Evolutionary conservation across 1,284 basidiomycete genomes (phyloP), one percentile per base, ranked within the genome.

Genomic region (Hemileia vastatrix): DNA sequence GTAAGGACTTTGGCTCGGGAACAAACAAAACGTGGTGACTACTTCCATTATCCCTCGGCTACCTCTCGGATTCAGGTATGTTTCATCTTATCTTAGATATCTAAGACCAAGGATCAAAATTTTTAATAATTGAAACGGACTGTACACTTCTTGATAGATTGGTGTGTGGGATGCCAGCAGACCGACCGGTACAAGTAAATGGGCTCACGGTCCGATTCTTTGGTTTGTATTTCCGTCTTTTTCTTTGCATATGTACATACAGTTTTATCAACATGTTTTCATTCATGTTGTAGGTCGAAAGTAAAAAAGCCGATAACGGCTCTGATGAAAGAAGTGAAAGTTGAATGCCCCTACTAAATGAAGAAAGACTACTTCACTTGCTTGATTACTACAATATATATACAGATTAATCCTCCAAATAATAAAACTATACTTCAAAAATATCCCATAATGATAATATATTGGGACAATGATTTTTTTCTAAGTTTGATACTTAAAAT

Each of bases 271-370:
- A 3, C 18, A 47, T 43, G 5, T 49, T 36, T 9, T 5, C 27
- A 5, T 49, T 23, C n/a, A n/a, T 31, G 15, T 27, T 23, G 9
- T 21, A 62, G 60, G 60, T 23, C 52, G 11, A 40, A 54, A 11
- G n/a, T n/a, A n/a, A 33, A 36, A 21, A 36, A 31, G n/a, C 40
- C 60, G 2, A 52, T 62, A 4, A 33, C 43, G 18, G 60, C 60
- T 6, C 18, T 24, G 4, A 47, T 62, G 19, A 54, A 62, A 23
- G 48, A 43, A 8, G 33, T 62, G 18, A 49, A 31, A 27, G 60
- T 62, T 13, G 60, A 62, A 55, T 62, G 60, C 18, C 60, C 60
- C 5, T 62, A 62, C 23, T 59, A 59, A n/a, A n/a, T n/a, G n/a
- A n/a, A n/a, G n/a, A n/a, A n/a, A n/a, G n/a, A n/a, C n/a, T n/a